phyloP scores from a whole-genome alignment of 805 yeast genomes.

The Kodamaea laetipori region DNA sequence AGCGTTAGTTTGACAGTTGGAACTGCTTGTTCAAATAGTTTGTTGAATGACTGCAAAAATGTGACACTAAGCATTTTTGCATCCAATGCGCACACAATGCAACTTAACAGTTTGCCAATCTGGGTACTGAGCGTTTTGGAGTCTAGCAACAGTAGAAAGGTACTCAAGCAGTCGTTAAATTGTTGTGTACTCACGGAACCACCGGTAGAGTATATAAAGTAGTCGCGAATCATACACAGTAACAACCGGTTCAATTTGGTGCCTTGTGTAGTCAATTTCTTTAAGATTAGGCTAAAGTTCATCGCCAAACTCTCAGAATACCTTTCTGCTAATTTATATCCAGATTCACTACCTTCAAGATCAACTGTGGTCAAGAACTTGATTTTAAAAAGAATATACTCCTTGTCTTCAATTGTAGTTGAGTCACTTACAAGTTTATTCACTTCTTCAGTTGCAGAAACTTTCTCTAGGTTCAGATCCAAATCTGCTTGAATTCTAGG shows the following conservation, averaged over 20 bases:
- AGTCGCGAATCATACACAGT: conserved; percentile 2
- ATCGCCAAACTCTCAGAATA: neutral
- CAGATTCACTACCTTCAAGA: conserved; percentile 1
- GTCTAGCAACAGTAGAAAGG: conserved; percentile 1
- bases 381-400: conserved; percentile 7
- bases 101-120: conserved; percentile 2
- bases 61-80: conserved; percentile 5
- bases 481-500: neutral
- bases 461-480: too few species aligned
- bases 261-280: neutral
- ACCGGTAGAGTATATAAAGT: neutral
- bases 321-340: neutral
- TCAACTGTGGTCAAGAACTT: conserved; percentile 7
- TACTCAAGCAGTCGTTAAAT: neutral
- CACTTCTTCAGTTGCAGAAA: neutral
- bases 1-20: neutral
- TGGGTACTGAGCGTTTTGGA: neutral
- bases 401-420: neutral
- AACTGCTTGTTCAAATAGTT: neutral
- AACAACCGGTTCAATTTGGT: neutral
- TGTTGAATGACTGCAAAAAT: neutral
- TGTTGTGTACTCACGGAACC: neutral
- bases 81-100: conserved; percentile 11
- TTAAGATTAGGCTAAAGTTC: conserved; percentile 1
- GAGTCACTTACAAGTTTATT: neutral